Evolutionary conservation across 2,329 filamentous ascomycete species (phyloP), one percentile per base, ranked within the genome.

Genomic region (Didymellaceae sp.): DNA sequence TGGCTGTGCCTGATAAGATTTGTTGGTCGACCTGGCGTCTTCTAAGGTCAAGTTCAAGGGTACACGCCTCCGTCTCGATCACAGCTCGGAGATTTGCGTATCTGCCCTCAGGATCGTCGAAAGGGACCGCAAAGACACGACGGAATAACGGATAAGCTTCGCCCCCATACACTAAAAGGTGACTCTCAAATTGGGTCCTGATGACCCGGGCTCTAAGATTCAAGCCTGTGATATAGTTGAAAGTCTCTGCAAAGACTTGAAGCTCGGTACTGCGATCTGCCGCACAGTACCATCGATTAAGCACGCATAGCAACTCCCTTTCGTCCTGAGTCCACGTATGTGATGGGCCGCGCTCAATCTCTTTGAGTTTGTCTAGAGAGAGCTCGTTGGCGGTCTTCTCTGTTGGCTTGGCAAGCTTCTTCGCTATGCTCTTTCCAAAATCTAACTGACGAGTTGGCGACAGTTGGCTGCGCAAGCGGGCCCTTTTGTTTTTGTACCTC

Each of bases 221-320:
- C 0, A 56, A 42, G 1, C 37, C 37, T 0, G 50, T 53, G 3
- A 52, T 26, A 0, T 33, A n/a, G 10, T 63, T 63, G 45, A 61
- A 63, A 0, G 54, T 18, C 0, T 33, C 26, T 1, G 20, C 10
- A 11, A 39, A 45, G 2, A 30, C n/a, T 0, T 54, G 3, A 46
- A 56, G 2, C n/a, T 24, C 5, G 2, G 13, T 1, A 17, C 11
- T 0, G 21, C 43, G 31, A 5, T 34, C 2, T 13, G 31, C 13
- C 0, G 16, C 8, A 4, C 55, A 62, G 39, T 52, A 65, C 9
- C 60, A 46, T 1, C 44, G 37, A 2, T 52, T 52, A 0, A 65
- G 7, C 0, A 58, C 25, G 0, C 49, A 51, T 0, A 63, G 17
- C 0, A 63, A 39, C 7, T 47, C 41, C 5, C 54, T 17, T 6